These are phyloP conservation scores for Psilocybe azurescens DNA, from an alignment of 768 basidiomycete genomes.

Conservation along the genomic window DNA sequence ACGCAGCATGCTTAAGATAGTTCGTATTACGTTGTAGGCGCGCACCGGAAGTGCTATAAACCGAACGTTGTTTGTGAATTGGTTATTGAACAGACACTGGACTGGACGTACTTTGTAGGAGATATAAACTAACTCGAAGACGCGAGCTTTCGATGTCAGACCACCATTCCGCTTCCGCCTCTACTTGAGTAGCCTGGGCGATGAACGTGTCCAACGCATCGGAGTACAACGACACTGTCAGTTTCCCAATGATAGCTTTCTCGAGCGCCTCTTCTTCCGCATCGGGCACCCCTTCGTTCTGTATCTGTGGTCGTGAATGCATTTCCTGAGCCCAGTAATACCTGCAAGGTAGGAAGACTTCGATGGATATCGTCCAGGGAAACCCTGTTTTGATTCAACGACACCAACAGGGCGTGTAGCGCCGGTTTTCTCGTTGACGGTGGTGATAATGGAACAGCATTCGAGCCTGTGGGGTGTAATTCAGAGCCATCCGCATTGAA, in stretches of 20 bases:
- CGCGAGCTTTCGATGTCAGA: constrained; percentile 67
- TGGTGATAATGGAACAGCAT: not conserved
- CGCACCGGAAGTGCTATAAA: constrained; percentile 52
- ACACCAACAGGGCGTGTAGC: constrained; percentile 43
- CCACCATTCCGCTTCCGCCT: constrained; percentile 90
- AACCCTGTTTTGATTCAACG: constrained; percentile 33
- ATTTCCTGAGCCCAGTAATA: constrained; percentile 25
- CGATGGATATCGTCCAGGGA: constrained; percentile 32
- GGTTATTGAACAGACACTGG: not conserved
- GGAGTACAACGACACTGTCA: constrained; percentile 65
- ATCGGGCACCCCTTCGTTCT: constrained; percentile 20
- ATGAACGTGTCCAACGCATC: constrained; percentile 70
- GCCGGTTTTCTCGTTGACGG: constrained; percentile 31
- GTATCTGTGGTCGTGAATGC: not conserved
- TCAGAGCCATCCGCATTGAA: not conserved
- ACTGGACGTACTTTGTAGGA: constrained; percentile 74
- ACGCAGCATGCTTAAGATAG: constrained; percentile 47
- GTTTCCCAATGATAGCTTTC: constrained; percentile 49
- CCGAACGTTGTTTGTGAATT: constrained; percentile 15
- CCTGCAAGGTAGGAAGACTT: constrained; percentile 29
- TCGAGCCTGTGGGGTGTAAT: not conserved
- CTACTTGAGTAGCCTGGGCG: constrained; percentile 69
- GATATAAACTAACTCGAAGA: constrained; percentile 60
- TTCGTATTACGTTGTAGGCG: constrained; percentile 38
- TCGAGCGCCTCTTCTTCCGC: constrained; percentile 43